These are phyloP conservation scores for Xylariaceae sp. DNA, from an alignment of 2,329 filamentous ascomycete species.

Conservation along the genomic window DNA sequence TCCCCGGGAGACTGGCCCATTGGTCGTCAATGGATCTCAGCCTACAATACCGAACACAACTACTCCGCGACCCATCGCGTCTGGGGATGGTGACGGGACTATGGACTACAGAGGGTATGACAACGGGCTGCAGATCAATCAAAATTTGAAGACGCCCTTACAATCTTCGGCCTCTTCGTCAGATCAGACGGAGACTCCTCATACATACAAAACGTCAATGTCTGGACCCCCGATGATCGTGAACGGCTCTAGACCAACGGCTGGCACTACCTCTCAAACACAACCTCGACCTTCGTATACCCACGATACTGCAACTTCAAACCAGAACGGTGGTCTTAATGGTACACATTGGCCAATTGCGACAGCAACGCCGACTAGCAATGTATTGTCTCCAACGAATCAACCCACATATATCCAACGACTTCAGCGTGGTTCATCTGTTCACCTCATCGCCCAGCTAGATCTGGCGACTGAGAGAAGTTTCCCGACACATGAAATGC, in stretches of 20 bases:
- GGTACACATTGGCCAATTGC: slow-evolving; percentile 21
- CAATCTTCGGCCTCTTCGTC: slow-evolving; percentile 21
- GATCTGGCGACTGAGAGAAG: slow-evolving; percentile 53
- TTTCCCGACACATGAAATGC: slow-evolving; percentile 41
- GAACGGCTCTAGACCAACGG: slow-evolving; percentile 26
- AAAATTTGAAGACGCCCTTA: slow-evolving; percentile 27
- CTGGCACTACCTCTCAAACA: slow-evolving; percentile 9
- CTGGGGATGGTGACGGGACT: slow-evolving; percentile 24
- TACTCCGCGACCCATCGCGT: slow-evolving; percentile 28
- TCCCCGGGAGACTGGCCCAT: slow-evolving; percentile 33
- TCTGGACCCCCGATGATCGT: slow-evolving; percentile 51
- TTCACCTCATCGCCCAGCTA: slow-evolving; percentile 51
- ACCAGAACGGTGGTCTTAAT: slow-evolving; percentile 17
- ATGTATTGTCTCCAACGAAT: background rate
- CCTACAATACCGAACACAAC: slow-evolving; percentile 29
- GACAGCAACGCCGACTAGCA: background rate
- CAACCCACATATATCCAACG: slow-evolving; percentile 19
- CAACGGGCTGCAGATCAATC: slow-evolving; percentile 38
- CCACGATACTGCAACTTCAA: slow-evolving; percentile 31
- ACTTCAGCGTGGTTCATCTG: slow-evolving; percentile 43
- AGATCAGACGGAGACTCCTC: slow-evolving; percentile 19
- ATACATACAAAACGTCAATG: slow-evolving; percentile 26
- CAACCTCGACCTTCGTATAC: slow-evolving; percentile 22
- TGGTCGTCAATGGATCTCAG: slow-evolving; percentile 43
- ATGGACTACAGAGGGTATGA: slow-evolving; percentile 34